Evolutionary conservation across 2,329 filamentous ascomycete species (phyloP), one percentile per base, ranked within the genome.

Genomic region (Zalaria obscura): DNA sequence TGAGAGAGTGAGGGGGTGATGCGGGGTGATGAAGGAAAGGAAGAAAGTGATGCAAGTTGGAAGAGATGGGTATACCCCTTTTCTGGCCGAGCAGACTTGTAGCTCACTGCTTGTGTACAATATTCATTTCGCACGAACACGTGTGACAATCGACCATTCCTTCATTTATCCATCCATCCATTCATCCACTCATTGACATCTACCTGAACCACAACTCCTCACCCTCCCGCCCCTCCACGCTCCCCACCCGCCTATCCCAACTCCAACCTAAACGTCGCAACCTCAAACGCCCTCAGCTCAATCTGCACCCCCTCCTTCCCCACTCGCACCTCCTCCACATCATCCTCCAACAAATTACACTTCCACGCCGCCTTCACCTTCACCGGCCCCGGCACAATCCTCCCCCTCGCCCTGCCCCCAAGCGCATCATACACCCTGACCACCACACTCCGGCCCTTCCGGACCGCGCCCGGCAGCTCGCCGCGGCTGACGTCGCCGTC

Each of bases 331-430:
- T 78, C 76, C 48, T 85, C 79, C 42, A 78, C 62, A 52, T 93
- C 83, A 59, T 98, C 91, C 59, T 98, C 91, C 28, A 98, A 65
- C 47, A 93, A 60, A 62, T 94, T 96, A 35, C 78, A 80, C 71
- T 86, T 94, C 64, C 72, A 80, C 28, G 83, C 86, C 52, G 75
- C 78, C 66, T 79, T 80, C 27, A 95, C 76, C 26, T 77, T 67
- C 59, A 89, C 73, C 5, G 64, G 70, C 0, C 65, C 66, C 38
- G 81, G 81, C 36, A 69, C 64, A 52, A 95, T 76, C 1, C 68
- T 75, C 2, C 82, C 88, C 47, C 78, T 76, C 47, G 77, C 78
- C 53, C 76, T 80, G 0, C 91, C 91, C 36, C 91, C 91, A 35
- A 96, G 65, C 45, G 81, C 81, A 58, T 98, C 91, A 56, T 93